Conservation (phyloP, 2,329 filamentous ascomycete genomes). For the Exophiala calicioides region DNA sequence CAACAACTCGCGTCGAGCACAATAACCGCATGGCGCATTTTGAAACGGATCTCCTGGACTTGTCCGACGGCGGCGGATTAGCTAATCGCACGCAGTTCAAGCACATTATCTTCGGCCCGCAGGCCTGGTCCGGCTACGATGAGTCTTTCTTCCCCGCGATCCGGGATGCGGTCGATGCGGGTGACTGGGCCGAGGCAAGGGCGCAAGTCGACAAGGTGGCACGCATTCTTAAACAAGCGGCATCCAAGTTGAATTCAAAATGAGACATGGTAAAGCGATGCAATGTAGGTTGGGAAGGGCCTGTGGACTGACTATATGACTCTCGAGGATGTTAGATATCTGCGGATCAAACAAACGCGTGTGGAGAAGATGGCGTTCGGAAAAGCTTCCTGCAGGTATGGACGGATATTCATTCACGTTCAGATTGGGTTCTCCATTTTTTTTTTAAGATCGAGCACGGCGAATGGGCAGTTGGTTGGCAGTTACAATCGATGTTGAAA, state of each 20-base stretch:
- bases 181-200: conserved; percentile 70
- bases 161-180: conserved; percentile 71
- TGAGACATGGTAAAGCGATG: background rate
- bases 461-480: background rate
- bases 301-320: too few species aligned
- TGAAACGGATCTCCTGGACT: conserved; percentile 79
- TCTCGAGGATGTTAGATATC: background rate
- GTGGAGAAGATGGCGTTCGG: too few species aligned
- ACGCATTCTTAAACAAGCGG: conserved; percentile 63
- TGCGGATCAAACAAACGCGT: too few species aligned
- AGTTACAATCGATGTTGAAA: background rate
- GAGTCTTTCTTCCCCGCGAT: conserved; percentile 78
- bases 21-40: conserved; percentile 79
- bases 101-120: conserved; percentile 84
- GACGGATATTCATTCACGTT: too few species aligned
- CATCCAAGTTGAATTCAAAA: conserved; percentile 17
- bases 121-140: conserved; percentile 70
- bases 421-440: too few species aligned
- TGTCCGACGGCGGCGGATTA: conserved; percentile 47
- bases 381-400: too few species aligned
- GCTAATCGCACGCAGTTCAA: conserved; percentile 85
- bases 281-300: too few species aligned
- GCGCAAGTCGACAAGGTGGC: conserved; percentile 71
- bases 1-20: conserved; percentile 68
- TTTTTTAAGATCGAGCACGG: conserved; percentile 1